These are phyloP conservation scores for Triangularia setosa DNA, from an alignment of 2,329 filamentous ascomycete genomes.

Conservation along the genomic window DNA sequence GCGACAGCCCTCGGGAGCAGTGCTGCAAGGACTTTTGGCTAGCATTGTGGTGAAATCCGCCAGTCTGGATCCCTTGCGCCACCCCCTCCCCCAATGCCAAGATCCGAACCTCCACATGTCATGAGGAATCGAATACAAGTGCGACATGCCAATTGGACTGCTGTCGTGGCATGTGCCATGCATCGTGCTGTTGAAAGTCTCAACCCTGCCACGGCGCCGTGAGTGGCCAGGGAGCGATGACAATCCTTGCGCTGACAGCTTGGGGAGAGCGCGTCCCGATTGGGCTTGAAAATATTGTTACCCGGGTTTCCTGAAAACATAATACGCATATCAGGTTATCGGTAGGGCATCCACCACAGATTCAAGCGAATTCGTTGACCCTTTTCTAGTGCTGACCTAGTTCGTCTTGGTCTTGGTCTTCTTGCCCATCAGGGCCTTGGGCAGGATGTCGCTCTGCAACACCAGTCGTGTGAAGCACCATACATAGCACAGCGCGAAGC, in stretches of 20 bases:
- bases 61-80: not conserved
- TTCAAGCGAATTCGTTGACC: not conserved
- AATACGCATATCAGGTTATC: not conserved
- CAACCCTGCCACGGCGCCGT: not conserved
- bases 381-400: conserved; percentile 18
- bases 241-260: not conserved
- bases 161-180: not conserved
- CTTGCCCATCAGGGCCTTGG: conserved; percentile 28
- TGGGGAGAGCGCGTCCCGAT: not conserved
- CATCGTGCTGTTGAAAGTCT: not conserved
- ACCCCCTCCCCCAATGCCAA: not conserved
- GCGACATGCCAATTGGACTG: not conserved
- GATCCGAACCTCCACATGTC: not conserved
- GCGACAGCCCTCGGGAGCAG: not conserved
- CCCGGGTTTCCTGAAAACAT: not conserved
- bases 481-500: conserved; percentile 81
- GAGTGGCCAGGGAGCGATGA: not conserved
- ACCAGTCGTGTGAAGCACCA: conserved; percentile 79
- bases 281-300: not conserved
- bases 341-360: not conserved
- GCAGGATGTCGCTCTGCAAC: conserved; percentile 53
- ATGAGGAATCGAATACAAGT: not conserved
- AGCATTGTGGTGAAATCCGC: not conserved
- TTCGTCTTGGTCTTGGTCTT: conserved; percentile 39
- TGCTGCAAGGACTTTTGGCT: not conserved